Evolutionary conservation across 257 asterid species (phyloP), one percentile per base, ranked within the genome.

Genomic region (Capsicum baccatum): DNA sequence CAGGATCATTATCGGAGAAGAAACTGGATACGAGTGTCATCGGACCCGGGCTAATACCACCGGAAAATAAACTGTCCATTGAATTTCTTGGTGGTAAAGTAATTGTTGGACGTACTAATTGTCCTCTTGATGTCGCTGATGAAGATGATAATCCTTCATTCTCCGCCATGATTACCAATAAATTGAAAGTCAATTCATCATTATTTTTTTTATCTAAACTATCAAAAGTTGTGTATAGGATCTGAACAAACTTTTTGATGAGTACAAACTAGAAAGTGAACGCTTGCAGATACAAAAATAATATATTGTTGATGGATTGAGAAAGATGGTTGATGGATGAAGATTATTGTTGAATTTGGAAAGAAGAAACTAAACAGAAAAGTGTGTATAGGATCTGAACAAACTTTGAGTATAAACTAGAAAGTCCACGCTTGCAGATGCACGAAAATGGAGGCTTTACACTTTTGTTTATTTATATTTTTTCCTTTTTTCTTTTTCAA

Each of bases 11-110:
- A 33, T 92, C 96, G 9, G 97, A 85, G 47, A 95, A 95, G 79
- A 94, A 95, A 66, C 86, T 92, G 19, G 99, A 92, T 0, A 92
- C 95, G 56, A 94, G 69, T 78, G 91, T 87, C 99, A 94, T 90
- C 84, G 98, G 97, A 67, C 97, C 97, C 0, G 99, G 98, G 80
- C 98, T 95, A 9, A 83, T 52, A 15, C 85, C 90, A 0, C 90
- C 89, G 37, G 87, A 58, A 57, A 91, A 94, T 14, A 92, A 26
- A 83, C 66, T 90, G 15, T 89, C 97, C 56, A 89, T 79, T 39
- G 96, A 82, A 73, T 79, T 90, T 48, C 92, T 85, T 17, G 97
- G 80, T 74, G 98, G 95, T 58, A 89, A 84, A 69, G 83, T 70
- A 79, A 94, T 86, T 57, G 92, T 84, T 58, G 98, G 97, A 82